A percentile compares a stretch with the other conserved stretches of the same genome.
Conservation (phyloP, 495 filamentous ascomycete genomes). For the Pyronema omphalodes region DNA sequence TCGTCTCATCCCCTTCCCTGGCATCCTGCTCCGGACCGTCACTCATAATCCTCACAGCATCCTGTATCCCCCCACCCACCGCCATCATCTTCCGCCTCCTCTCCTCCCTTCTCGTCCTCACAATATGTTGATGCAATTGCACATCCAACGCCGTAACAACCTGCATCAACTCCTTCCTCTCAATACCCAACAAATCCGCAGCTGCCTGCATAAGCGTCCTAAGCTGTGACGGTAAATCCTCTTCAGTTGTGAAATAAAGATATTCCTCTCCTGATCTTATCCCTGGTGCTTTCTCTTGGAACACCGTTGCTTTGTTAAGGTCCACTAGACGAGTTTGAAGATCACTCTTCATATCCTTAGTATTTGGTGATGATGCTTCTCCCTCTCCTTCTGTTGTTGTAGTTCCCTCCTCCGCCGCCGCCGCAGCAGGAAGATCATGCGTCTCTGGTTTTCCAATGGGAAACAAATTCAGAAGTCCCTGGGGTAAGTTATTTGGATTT, state of each 20-base stretch:
- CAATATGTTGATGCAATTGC: conserved; percentile 30
- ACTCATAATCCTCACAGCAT: neutral
- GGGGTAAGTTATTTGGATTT: conserved; percentile 5
- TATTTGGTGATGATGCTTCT: conserved; percentile 9
- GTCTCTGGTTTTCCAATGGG: conserved; percentile 19
- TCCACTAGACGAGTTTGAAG: conserved; percentile 7
- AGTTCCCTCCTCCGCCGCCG: conserved; percentile 4
- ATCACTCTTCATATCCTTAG: neutral
- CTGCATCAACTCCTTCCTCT: conserved; percentile 30
- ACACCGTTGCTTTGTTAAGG: conserved; percentile 12
- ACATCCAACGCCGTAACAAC: conserved; percentile 36
- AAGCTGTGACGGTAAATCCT: conserved; percentile 11
- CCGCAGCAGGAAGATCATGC: neutral
- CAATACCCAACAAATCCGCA: conserved; percentile 23
- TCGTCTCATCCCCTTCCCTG: too few species aligned
- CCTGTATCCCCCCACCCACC: conserved; percentile 5
- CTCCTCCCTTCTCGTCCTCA: conserved; percentile 20
- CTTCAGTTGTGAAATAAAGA: conserved; percentile 14
- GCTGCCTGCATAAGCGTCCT: conserved; percentile 23
- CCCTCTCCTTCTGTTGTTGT: neutral
- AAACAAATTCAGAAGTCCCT: conserved; percentile 32
- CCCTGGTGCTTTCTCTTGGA: conserved; percentile 22
- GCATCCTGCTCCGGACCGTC: too few species aligned
- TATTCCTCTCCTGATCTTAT: conserved; percentile 21
- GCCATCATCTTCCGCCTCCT: conserved; percentile 23